Conservation (phyloP, 169 alveolate genomes). For the Babesia bigemina region DNA sequence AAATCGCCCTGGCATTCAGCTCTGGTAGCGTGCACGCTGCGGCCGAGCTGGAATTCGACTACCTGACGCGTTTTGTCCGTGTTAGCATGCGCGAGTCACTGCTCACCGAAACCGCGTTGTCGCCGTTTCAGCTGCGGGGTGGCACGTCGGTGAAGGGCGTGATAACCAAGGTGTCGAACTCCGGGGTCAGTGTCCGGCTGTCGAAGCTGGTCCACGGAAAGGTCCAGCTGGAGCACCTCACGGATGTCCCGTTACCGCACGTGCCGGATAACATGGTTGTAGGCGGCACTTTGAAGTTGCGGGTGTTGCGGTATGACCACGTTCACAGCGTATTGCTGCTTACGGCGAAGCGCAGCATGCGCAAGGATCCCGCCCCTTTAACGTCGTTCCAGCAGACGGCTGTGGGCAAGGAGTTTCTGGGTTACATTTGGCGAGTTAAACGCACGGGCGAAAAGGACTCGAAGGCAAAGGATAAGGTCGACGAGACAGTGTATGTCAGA, state of each 20-base stretch:
- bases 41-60: slow-evolving; percentile 42
- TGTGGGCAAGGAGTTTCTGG: slow-evolving; percentile 50
- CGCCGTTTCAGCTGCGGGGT: slow-evolving; percentile 51
- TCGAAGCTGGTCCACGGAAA: slow-evolving; percentile 60
- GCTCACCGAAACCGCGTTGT: slow-evolving; percentile 25
- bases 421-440: slow-evolving; percentile 35
- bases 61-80: slow-evolving; percentile 28
- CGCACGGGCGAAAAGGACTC: not conserved
- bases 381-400: slow-evolving; percentile 20
- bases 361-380: slow-evolving; percentile 49
- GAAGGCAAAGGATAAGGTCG: not conserved
- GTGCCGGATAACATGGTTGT: slow-evolving; percentile 52
- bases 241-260: slow-evolving; percentile 52
- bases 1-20: slow-evolving; percentile 13
- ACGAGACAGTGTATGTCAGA: slow-evolving; percentile 29
- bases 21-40: slow-evolving; percentile 36
- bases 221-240: slow-evolving; percentile 64
- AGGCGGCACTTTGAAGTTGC: slow-evolving; percentile 40
- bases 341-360: slow-evolving; percentile 53
- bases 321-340: slow-evolving; percentile 32
- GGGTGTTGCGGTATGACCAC: slow-evolving; percentile 67
- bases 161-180: slow-evolving; percentile 32
- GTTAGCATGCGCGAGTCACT: slow-evolving; percentile 29
- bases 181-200: slow-evolving; percentile 56
- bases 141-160: slow-evolving; percentile 46